phyloP scores from a whole-genome alignment of 1,284 basidiomycete species.

The Trichosporon sp. region DNA sequence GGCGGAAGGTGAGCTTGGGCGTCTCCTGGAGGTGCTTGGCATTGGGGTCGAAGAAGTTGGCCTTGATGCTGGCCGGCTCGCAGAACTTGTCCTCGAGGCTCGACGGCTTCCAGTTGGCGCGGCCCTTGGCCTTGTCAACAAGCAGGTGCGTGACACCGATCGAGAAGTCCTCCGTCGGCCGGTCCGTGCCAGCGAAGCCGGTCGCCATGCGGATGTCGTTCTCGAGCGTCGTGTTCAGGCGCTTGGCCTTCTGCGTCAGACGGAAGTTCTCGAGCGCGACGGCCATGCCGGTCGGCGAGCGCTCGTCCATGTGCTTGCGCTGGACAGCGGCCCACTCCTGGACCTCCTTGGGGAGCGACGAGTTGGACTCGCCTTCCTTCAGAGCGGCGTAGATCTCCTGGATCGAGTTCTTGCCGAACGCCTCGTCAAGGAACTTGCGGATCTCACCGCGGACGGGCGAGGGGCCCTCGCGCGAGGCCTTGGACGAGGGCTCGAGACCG shows the following conservation, averaged over 20 bases:
- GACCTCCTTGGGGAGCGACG: conserved; percentile 54
- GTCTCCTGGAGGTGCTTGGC: conserved; percentile 60
- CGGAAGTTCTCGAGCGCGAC: conserved; percentile 75
- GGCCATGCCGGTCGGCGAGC: conserved; percentile 86
- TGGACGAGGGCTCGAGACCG: conserved; percentile 61
- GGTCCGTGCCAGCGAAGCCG: conserved; percentile 44
- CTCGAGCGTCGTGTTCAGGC: conserved; percentile 64
- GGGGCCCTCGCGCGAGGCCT: conserved; percentile 57
- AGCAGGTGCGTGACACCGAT: conserved; percentile 74
- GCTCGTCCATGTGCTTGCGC: conserved; percentile 59
- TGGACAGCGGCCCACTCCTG: conserved; percentile 71
- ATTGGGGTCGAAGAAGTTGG: conserved; percentile 49
- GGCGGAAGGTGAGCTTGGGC: conserved; percentile 32
- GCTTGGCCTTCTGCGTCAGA: conserved; percentile 58
- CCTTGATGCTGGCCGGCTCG: conserved; percentile 53
- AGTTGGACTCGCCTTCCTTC: conserved; percentile 41
- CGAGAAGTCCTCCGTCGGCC: conserved; percentile 72
- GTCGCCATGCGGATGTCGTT: conserved; percentile 54
- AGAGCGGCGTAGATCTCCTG: conserved; percentile 66
- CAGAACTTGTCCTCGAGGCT: conserved; percentile 56
- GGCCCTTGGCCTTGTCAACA: conserved; percentile 57
- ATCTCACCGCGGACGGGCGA: conserved; percentile 60
- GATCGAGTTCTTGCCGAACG: conserved; percentile 66
- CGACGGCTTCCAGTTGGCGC: conserved; percentile 55
- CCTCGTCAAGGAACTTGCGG: conserved; percentile 69